Base-by-base conservation (phyloP, 176 grass and related monocot species). In the Lolium rigidum region DNA sequence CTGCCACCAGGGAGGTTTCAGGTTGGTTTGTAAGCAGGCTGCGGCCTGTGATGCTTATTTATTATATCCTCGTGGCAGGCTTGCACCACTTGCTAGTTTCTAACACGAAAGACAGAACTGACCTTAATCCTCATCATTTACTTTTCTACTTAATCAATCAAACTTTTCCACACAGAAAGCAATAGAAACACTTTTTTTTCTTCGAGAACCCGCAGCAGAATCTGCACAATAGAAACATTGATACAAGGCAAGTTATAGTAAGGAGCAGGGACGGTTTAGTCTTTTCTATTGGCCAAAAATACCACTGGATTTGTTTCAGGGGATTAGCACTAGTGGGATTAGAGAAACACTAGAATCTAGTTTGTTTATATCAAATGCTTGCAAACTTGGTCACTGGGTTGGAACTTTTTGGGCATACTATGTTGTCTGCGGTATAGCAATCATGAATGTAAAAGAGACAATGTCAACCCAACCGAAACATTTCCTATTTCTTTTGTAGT, bases 21-120 rank as follows among this genome's bases (percentile, higher is more conserved):
- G 28, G 63, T 88, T 60, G 28, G 63, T 88, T 60, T 52, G 59
- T 85, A 38, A 73, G 15, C 39, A 78, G 82, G 83, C 70, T 51
- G 60, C 56, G 31, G 25, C 41, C 12, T 35, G 5, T 48, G 49
- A 61, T 55, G 47, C 11, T 73, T 73, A 78, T 71, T 69, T 73
- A 78, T 72, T 70, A 77, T 77, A 81, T 81, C 39, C 48, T 10
- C 15, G 7, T 55, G 48, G 63, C 48, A 43, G 60, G 22, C n/a
- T 79, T 15, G 68, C 49, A 54, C 41, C 83, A 71, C 78, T 70
- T 77, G 77, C 57, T 70, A 76, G 49, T 28, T 77, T 61, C 28
- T 4, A 55, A 5, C 7, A 12, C 10, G 71, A 78, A 82, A 82
- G 60, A 86, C 88, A 2, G 77, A 90, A 71, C 10, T 70, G 16